Percentiles rank a stretch among this genome's conserved stretches.
Evolutionary conservation across 2,329 filamentous ascomycete genomes (phyloP).

Genomic region (Phialophora chinensis): DNA sequence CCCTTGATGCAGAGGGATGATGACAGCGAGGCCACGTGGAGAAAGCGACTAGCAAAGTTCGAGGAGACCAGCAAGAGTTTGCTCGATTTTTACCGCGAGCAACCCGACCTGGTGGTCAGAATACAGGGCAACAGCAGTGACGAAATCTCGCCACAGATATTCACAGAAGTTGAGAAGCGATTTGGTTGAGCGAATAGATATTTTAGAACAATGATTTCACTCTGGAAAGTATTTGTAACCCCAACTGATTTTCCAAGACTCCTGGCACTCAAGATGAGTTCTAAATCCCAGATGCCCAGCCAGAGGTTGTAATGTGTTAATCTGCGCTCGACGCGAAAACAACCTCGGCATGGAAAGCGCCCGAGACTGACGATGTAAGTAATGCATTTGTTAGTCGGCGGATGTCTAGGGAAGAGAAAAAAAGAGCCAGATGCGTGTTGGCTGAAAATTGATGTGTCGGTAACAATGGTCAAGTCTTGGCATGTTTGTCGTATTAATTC

Average conservation of each 20-base stretch:
- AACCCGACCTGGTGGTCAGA: conserved; percentile 75
- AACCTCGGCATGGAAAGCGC: conserved; percentile 33
- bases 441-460: neutral
- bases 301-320: conserved; percentile 37
- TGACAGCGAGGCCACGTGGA: conserved; percentile 86
- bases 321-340: conserved; percentile 39
- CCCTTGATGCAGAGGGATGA: conserved; percentile 79
- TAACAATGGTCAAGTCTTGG: conserved; percentile 12
- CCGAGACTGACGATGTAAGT: conserved; percentile 37
- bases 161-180: conserved; percentile 77
- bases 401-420: conserved; percentile 25
- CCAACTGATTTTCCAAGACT: conserved; percentile 42
- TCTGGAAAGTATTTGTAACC: conserved; percentile 33
- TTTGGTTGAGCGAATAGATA: conserved; percentile 58
- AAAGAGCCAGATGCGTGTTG: neutral
- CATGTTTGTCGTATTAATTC: conserved; percentile 6
- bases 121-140: conserved; percentile 89
- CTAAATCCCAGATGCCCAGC: conserved; percentile 41
- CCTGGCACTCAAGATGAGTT: conserved; percentile 42
- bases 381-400: conserved; percentile 38
- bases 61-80: conserved; percentile 84
- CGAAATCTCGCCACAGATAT: conserved; percentile 91
- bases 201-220: conserved; percentile 1
- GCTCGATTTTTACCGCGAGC: conserved; percentile 82
- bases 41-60: conserved; percentile 78